Evolutionary conservation across 2,329 filamentous ascomycete genomes (phyloP).

Genomic region (Aspergillus sp.): DNA sequence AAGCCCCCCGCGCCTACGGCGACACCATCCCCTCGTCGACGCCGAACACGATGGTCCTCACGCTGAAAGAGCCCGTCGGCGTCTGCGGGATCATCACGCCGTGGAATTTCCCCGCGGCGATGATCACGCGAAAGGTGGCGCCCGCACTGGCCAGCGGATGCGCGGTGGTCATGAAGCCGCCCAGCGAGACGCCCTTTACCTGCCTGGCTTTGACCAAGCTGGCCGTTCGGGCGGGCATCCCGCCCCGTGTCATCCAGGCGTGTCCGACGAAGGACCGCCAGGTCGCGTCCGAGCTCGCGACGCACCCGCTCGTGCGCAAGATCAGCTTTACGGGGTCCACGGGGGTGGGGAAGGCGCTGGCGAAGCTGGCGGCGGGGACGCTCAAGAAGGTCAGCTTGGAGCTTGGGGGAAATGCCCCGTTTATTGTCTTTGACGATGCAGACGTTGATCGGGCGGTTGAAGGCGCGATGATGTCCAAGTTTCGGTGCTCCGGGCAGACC

Average conservation of each 20-base stretch:
- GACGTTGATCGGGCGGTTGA: conserved; percentile 39
- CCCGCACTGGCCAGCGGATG: conserved; percentile 39
- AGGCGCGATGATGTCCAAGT: conserved; percentile 8
- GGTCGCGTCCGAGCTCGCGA: conserved; percentile 6
- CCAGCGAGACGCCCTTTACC: conserved; percentile 34
- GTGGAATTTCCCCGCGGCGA: conserved; percentile 83
- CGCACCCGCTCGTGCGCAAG: conserved; percentile 6
- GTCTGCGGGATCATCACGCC: conserved; percentile 82
- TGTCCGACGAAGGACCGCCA: background rate
- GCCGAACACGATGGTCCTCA: conserved; percentile 39
- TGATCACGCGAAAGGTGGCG: conserved; percentile 53
- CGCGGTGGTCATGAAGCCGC: conserved; percentile 36
- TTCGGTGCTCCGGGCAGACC: conserved; percentile 11
- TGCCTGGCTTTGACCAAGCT: conserved; percentile 27
- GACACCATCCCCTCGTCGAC: background rate
- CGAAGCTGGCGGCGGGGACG: conserved; percentile 41
- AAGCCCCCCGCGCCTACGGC: background rate
- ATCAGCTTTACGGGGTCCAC: conserved; percentile 14
- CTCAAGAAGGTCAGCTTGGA: conserved; percentile 62
- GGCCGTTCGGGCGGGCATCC: conserved; percentile 30
- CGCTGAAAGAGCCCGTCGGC: conserved; percentile 77
- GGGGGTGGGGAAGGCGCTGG: conserved; percentile 7
- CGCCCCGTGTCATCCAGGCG: conserved; percentile 26
- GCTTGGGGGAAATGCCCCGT: conserved; percentile 61
- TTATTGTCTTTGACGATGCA: conserved; percentile 61